Base-by-base conservation (phyloP, 345 rosid species). In the Theobroma cacao region DNA sequence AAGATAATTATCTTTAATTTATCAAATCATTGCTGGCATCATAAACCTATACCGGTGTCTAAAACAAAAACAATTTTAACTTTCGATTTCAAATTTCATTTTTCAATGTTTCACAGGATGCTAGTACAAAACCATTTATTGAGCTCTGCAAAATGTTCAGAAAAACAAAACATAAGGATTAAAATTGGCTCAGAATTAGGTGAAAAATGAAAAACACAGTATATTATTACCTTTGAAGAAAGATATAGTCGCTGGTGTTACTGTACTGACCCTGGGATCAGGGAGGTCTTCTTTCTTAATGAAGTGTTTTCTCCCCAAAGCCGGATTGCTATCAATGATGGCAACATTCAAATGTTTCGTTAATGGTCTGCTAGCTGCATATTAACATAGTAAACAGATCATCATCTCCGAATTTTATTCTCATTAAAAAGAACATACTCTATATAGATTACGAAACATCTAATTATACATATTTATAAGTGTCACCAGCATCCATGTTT, bases 231-330 rank as follows among this genome's bases (percentile, higher is more conserved):
- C 98, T 89, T 88, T 90, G 86, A 95, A 91, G 78, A 86, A 80
- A 31, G 97, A 88, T 79, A 92, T 86, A 14, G 96, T 86, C 28
- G 96, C 92, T 77, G 98, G 99, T 28, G 98, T 93, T 75, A 95
- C 92, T 8, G 98, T 90, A 73, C 98, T 93, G 88, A 95, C 99
- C 86, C 99, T 89, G 0, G 96, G 87, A 88, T 93, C 99, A 77
- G 98, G 99, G 38, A 87, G 88, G 70, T 87, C 86, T 10, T 90
- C 97, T 81, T 85, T 90, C 77, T 88, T 89, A 71, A 91, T 87
- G 73, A 65, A 36, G 48, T 78, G 61, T 72, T 82, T 84, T 58
- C 83, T 86, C 75, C 82, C 86, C 82, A 93, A 80, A 74, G 94
- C 91, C 73, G 94, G 97, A 90, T 92, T 93, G 81, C 90, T 86